phyloP scores from a whole-genome alignment of 768 basidiomycete species.

The Vararia minispora region DNA sequence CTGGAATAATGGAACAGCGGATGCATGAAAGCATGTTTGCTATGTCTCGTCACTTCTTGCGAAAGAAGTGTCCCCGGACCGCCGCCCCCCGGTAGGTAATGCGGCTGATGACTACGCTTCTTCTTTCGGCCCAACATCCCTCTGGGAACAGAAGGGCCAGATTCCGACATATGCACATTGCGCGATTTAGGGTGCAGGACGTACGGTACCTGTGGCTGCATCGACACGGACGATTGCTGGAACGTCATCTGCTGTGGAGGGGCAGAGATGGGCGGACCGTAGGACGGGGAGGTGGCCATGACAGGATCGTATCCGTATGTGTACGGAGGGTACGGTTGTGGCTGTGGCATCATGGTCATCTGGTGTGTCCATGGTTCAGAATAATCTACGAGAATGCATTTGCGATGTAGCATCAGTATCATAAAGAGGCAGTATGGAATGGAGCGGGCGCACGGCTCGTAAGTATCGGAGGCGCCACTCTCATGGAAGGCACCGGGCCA shows the following conservation, averaged over 20 bases:
- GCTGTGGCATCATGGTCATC: neutral
- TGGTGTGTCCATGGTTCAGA: constrained; percentile 5
- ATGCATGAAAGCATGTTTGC: neutral
- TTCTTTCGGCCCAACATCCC: neutral
- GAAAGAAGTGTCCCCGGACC: constrained; percentile 1
- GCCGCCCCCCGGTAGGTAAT: neutral
- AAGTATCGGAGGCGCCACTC: constrained; percentile 4
- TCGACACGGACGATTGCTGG: neutral
- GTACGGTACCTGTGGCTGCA: neutral
- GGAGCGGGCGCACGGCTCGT: constrained; percentile 1
- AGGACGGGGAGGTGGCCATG: constrained; percentile 1
- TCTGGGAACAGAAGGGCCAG: no score
- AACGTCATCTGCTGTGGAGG: neutral
- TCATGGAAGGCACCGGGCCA: no score
- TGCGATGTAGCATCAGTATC: neutral
- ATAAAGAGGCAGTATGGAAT: neutral
- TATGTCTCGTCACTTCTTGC: constrained; percentile 1
- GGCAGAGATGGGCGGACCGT: neutral
- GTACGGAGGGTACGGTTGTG: constrained; percentile 1
- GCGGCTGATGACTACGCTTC: neutral
- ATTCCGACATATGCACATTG: neutral
- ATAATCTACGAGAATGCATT: no score
- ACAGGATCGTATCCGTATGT: no score
- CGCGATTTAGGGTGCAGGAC: no score
- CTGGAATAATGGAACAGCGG: constrained; percentile 71